Evolutionary conservation across 1,284 basidiomycete species (phyloP).

Genomic region (Ceratobasidium papillatum): DNA sequence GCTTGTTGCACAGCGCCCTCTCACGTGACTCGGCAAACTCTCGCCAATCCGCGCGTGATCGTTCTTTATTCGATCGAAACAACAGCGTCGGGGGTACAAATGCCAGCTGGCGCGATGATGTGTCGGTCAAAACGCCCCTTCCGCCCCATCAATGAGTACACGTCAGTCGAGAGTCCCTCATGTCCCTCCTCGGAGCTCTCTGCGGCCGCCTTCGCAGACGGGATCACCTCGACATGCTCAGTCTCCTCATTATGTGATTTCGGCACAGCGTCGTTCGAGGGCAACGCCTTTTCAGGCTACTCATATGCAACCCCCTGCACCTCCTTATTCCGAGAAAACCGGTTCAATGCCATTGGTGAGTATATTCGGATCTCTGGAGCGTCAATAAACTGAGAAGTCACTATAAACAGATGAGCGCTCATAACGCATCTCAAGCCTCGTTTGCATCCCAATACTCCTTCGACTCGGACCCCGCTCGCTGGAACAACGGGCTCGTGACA

Average conservation of each 20-base stretch:
- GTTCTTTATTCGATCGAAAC: slow-evolving; percentile 6
- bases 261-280: background rate
- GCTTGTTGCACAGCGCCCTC: background rate
- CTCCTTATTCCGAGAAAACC: background rate
- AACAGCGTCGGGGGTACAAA: background rate
- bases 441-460: slow-evolving; percentile 44
- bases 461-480: slow-evolving; percentile 45
- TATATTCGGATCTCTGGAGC: background rate
- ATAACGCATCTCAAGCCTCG: slow-evolving; percentile 8
- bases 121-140: background rate
- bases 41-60: background rate
- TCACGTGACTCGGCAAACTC: slow-evolving; percentile 7
- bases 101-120: background rate
- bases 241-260: background rate
- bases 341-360: slow-evolving; percentile 1
- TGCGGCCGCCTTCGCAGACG: background rate
- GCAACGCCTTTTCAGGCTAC: background rate
- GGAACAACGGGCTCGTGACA: slow-evolving; percentile 43
- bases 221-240: background rate
- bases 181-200: background rate
- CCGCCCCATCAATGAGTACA: too few relatives aligned
- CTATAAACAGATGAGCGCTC: background rate
- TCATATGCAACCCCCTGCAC: background rate
- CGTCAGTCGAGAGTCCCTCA: background rate
- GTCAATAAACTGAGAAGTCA: background rate